Conservation (phyloP, 768 basidiomycete species). For the Leccinum longicurvipes region DNA sequence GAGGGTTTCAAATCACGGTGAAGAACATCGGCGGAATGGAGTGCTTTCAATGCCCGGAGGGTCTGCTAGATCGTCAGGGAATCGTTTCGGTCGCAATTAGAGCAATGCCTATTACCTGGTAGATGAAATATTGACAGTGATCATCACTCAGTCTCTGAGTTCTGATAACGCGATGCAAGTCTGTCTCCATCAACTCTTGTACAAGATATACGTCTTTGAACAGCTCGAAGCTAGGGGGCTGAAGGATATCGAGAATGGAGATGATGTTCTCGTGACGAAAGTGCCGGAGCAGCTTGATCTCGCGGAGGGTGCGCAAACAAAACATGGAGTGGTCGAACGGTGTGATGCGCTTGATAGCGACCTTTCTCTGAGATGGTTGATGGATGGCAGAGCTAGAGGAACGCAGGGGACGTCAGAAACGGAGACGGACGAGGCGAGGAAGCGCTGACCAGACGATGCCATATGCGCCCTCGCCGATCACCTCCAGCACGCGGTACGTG, state of each 20-base stretch:
- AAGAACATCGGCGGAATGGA: conserved; percentile 93
- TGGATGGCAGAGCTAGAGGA: conserved; percentile 66
- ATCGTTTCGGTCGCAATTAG: background rate
- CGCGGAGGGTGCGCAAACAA: conserved; percentile 75
- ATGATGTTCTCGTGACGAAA: conserved; percentile 89
- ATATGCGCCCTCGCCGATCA: conserved; percentile 94
- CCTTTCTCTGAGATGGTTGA: conserved; percentile 71
- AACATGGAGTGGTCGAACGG: conserved; percentile 97
- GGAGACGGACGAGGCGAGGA: background rate
- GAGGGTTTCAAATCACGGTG: conserved; percentile 96
- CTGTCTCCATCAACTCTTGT: conserved; percentile 85
- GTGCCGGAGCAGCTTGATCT: conserved; percentile 91
- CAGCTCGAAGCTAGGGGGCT: conserved; percentile 66
- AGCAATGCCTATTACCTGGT: conserved; percentile 58
- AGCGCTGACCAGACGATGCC: conserved; percentile 71
- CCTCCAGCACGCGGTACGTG: conserved; percentile 71
- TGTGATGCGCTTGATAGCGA: conserved; percentile 94
- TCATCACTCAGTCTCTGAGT: conserved; percentile 94
- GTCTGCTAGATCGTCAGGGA: conserved; percentile 41
- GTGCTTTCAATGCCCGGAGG: conserved; percentile 87
- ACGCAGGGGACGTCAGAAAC: conserved; percentile 5
- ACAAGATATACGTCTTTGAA: conserved; percentile 85
- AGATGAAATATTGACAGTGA: conserved; percentile 96
- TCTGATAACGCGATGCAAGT: conserved; percentile 93
- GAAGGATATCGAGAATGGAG: conserved; percentile 90